Base-by-base conservation (phyloP, 352 stramenopile genomes). In the Globisporangium cederbergense region DNA sequence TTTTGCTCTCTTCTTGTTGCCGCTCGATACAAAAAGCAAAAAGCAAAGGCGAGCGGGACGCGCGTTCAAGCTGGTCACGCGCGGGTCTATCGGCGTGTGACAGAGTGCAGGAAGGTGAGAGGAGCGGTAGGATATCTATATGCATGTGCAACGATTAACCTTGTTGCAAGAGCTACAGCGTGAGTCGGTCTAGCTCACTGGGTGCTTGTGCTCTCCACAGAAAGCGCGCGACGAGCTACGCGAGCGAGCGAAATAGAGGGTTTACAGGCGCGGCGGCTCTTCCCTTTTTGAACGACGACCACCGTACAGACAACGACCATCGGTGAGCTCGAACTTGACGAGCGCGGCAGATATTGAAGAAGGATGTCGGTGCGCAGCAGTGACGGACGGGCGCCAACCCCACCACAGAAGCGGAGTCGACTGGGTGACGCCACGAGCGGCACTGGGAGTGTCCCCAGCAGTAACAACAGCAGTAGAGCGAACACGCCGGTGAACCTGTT, bases 21-120 rank as follows among this genome's bases (percentile, higher is more conserved):
- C 9, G 16, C 18, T 58, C 52, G 22, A 58, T 58, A 46, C 52
- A 58, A 46, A 58, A n/a, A 58, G 38, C 40, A 38, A 61, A 61
- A 61, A 52, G 32, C 18, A 46, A 58, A 58, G 36, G 51, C 18
- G 52, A 58, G 18, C 32, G 32, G 32, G 32, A 58, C 52, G 32
- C 32, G n/a, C 32, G 52, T 46, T 46, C 32, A 10, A 45, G n/a
- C 46, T 30, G 52, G 46, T 22, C 30, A 46, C 36, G 52, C 32
- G 52, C 20, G 14, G 4, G 52, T 36, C 32, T 46, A 32, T 58
- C 30, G 18, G n/a, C 16, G 32, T 42, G 52, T 10, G 52, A 25
- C 36, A 42, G 36, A 42, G 36, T 42, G 36, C 14, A 42, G 36
- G 28, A 10, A 42, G 16, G 36, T 5, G 25, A 56, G 50, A 55